phyloP scores from a whole-genome alignment of 352 stramenopile genomes.

The Bremia lactucae region DNA sequence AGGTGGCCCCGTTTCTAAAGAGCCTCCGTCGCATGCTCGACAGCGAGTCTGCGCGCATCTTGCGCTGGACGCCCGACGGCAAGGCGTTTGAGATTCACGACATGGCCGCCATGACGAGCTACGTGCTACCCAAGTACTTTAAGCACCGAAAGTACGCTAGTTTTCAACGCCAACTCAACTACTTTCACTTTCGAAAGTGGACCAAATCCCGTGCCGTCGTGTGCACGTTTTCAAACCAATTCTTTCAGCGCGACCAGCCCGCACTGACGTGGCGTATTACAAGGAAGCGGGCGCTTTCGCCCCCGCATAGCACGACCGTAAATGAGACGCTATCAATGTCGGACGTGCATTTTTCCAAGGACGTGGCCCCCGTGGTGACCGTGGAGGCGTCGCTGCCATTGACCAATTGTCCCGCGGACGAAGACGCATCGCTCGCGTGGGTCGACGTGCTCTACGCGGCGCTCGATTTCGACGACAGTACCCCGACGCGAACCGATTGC shows the following conservation, averaged over 20 bases:
- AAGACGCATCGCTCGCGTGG: constrained; percentile 33
- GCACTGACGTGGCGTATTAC: constrained; percentile 47
- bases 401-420: constrained; percentile 9
- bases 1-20: constrained; percentile 62
- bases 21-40: constrained; percentile 55
- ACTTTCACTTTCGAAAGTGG: constrained; percentile 90
- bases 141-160: constrained; percentile 90
- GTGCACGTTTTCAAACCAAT: constrained; percentile 63
- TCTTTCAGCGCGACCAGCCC: constrained; percentile 52
- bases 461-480: constrained; percentile 24
- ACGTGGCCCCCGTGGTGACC: constrained; percentile 7
- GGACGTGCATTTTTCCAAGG: constrained; percentile 6
- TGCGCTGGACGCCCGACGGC: constrained; percentile 46
- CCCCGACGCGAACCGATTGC: constrained; percentile 6
- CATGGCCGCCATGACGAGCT: constrained; percentile 58
- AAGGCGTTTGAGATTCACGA: constrained; percentile 62
- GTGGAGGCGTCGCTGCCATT: constrained; percentile 3
- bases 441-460: constrained; percentile 60
- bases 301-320: background rate
- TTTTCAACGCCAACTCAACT: constrained; percentile 90
- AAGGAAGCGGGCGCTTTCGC: constrained; percentile 39
- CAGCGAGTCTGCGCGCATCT: constrained; percentile 28
- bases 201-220: constrained; percentile 74
- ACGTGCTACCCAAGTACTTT: constrained; percentile 88
- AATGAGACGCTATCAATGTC: background rate